Percentiles rank a stretch among this genome's conserved stretches.
Evolutionary conservation across 202 grass and related monocot species (phyloP).

Genomic region (Panicum hallii): DNA sequence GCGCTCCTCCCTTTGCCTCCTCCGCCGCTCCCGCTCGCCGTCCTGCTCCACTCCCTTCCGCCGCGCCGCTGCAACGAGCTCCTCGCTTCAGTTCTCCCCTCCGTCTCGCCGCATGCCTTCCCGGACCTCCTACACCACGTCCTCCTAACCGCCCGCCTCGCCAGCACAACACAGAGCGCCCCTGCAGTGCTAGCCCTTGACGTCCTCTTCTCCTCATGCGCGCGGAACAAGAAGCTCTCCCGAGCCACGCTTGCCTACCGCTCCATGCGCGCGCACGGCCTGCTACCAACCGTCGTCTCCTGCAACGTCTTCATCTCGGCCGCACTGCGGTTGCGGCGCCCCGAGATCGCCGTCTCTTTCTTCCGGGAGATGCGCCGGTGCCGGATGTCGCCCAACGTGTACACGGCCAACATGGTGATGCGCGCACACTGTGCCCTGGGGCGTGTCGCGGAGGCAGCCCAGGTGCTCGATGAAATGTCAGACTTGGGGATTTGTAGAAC

Average conservation of each 20-base stretch:
- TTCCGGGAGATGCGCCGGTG: conserved; percentile 78
- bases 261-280: conserved; percentile 69
- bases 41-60: conserved; percentile 63
- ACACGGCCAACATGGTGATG: conserved; percentile 84
- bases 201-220: conserved; percentile 71
- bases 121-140: conserved; percentile 65
- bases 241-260: conserved; percentile 64
- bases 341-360: conserved; percentile 74
- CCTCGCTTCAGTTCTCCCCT: conserved; percentile 59
- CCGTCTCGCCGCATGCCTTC: conserved; percentile 50
- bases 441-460: conserved; percentile 52
- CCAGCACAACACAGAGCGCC: neutral
- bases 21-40: conserved; percentile 52
- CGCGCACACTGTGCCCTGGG: conserved; percentile 51
- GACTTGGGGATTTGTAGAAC: conserved; percentile 58
- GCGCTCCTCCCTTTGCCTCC: conserved; percentile 51
- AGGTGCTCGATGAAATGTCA: conserved; percentile 69
- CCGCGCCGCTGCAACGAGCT: conserved; percentile 60
- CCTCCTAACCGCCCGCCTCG: conserved; percentile 63
- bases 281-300: conserved; percentile 67
- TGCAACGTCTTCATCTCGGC: conserved; percentile 85
- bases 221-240: conserved; percentile 66
- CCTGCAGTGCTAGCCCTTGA: conserved; percentile 46
- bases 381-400: conserved; percentile 72
- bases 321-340: conserved; percentile 52